Evolutionary conservation across 2,329 filamentous ascomycete genomes (phyloP).

Genomic region (Harringtonia aguacate): DNA sequence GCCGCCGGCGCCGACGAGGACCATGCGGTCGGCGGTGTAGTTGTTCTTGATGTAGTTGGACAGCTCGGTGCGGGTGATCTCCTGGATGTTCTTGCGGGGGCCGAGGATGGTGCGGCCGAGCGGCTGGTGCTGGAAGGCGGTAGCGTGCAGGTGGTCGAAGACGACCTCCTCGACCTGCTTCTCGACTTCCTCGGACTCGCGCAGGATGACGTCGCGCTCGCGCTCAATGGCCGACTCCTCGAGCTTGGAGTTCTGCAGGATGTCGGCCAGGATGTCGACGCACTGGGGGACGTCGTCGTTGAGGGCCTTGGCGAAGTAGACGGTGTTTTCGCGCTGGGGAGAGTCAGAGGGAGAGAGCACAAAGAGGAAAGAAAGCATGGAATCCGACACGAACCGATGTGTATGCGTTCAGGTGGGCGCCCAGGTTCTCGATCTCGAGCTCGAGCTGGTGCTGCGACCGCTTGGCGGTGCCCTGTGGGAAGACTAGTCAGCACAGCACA

Average conservation of each 20-base stretch:
- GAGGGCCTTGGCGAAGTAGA: constrained; percentile 99
- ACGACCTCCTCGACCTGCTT: constrained; percentile 99
- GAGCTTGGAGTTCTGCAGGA: constrained; percentile 98
- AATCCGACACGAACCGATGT: no score
- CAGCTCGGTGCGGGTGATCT: constrained; percentile 85
- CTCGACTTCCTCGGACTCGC: constrained; percentile 98
- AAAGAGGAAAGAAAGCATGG: constrained; percentile 16
- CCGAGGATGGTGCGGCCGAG: constrained; percentile 96
- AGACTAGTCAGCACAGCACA: constrained; percentile 1
- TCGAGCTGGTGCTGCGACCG: constrained; percentile 95
- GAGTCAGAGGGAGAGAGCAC: neutral
- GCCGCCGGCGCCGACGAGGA: constrained; percentile 90
- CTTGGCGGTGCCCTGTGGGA: constrained; percentile 84
- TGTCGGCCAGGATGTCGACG: constrained; percentile 97
- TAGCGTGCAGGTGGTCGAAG: constrained; percentile 97
- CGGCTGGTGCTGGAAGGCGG: constrained; percentile 92
- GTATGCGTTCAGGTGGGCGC: constrained; percentile 97
- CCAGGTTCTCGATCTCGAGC: constrained; percentile 99
- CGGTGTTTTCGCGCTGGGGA: constrained; percentile 86
- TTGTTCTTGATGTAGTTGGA: constrained; percentile 98
- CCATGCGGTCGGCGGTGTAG: constrained; percentile 99
- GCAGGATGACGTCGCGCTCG: constrained; percentile 95
- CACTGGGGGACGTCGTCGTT: constrained; percentile 94
- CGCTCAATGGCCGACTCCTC: constrained; percentile 88
- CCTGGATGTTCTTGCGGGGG: constrained; percentile 95